Conservation (phyloP, 306 rosid genomes). For the Fragaria nilgerrensis region DNA sequence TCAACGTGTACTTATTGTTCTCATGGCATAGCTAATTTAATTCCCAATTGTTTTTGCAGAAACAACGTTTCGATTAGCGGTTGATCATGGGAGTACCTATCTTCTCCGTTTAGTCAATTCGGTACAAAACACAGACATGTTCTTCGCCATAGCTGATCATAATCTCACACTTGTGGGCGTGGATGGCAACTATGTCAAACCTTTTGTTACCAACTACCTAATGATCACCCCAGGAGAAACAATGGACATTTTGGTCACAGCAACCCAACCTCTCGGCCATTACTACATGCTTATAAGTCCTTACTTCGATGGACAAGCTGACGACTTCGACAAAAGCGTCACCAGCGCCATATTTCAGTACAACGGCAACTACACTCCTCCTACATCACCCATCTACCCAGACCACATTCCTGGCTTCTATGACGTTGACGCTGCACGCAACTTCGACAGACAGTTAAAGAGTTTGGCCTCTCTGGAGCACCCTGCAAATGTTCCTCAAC, state of each 20-base stretch:
- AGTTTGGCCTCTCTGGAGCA: slow-evolving; percentile 34
- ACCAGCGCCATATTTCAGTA: slow-evolving; percentile 47
- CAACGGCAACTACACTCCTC: slow-evolving; percentile 19
- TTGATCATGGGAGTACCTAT: slow-evolving; percentile 42
- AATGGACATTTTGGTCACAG: slow-evolving; percentile 39
- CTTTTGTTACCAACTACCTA: slow-evolving; percentile 28
- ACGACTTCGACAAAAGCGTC: slow-evolving; percentile 33
- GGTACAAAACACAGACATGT: slow-evolving; percentile 36
- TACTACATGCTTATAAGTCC: slow-evolving; percentile 49
- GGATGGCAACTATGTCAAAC: slow-evolving; percentile 44
- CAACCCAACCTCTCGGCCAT: slow-evolving; percentile 35
- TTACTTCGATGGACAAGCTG: slow-evolving; percentile 17
- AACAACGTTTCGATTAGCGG: slow-evolving; percentile 32
- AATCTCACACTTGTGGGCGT: slow-evolving; percentile 43
- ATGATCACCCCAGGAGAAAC: slow-evolving; percentile 53
- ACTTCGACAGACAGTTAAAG: slow-evolving; percentile 25
- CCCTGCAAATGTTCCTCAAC: slow-evolving; percentile 36
- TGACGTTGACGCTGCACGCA: slow-evolving; percentile 29
- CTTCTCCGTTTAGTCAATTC: slow-evolving; percentile 46
- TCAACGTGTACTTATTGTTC: neutral
- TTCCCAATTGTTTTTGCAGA: slow-evolving; percentile 1
- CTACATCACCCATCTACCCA: slow-evolving; percentile 7
- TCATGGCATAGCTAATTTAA: neutral
- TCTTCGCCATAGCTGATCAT: slow-evolving; percentile 47
- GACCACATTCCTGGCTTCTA: slow-evolving; percentile 29